Conservation (phyloP, 2,329 filamentous ascomycete species). For the Colletotrichum caudatum region DNA sequence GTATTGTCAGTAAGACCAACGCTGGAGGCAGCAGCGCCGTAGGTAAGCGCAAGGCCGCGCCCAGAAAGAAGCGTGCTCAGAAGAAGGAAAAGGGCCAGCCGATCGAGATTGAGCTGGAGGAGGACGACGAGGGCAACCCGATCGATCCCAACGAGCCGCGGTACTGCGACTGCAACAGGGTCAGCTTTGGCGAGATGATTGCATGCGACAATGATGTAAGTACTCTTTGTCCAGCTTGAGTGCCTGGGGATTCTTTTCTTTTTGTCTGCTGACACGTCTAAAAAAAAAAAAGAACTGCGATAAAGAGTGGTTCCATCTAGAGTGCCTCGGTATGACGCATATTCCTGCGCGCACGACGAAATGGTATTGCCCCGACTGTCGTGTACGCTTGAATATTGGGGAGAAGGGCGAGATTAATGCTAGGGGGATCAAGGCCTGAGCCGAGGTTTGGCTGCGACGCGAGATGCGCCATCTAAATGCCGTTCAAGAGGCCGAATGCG, state of each 20-base stretch:
- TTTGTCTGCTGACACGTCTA: conserved; percentile 41
- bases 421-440: conserved; percentile 63
- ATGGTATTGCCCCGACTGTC: conserved; percentile 87
- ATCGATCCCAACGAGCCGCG: conserved; percentile 81
- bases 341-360: conserved; percentile 80
- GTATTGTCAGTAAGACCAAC: conserved; percentile 74
- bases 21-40: conserved; percentile 75
- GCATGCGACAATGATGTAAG: conserved; percentile 83
- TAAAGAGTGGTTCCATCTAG: conserved; percentile 87
- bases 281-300: conserved; percentile 71
- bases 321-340: conserved; percentile 77
- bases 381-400: conserved; percentile 71
- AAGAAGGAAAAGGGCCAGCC: conserved; percentile 61
- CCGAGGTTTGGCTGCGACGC: conserved; percentile 43
- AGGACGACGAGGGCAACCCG: conserved; percentile 75
- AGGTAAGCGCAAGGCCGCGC: conserved; percentile 77
- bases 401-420: conserved; percentile 73
- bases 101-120: conserved; percentile 63
- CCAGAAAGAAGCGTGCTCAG: conserved; percentile 70
- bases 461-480: background rate
- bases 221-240: conserved; percentile 43
- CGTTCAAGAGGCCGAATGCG: background rate
- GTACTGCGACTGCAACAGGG: conserved; percentile 83
- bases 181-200: conserved; percentile 87
- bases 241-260: conserved; percentile 21